Conservation (phyloP, 768 basidiomycete species). For the Russula dissimulans region DNA sequence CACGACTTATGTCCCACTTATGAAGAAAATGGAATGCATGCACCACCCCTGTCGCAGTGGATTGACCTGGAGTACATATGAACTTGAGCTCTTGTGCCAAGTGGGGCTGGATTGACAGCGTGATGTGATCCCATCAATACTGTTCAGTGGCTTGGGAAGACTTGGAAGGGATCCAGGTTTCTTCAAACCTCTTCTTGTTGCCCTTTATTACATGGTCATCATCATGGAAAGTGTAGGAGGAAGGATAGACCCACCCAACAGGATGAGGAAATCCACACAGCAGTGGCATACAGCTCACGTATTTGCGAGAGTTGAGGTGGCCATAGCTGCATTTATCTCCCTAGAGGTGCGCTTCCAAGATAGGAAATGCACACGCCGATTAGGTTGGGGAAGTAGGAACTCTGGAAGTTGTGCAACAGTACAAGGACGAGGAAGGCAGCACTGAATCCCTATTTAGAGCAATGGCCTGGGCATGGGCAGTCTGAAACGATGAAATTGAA, state of each 20-base stretch:
- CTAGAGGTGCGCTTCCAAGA: neutral
- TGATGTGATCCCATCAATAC: slow-evolving; percentile 35
- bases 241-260: slow-evolving; percentile 25
- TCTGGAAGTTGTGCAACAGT: slow-evolving; percentile 31
- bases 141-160: slow-evolving; percentile 27
- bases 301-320: slow-evolving; percentile 33
- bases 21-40: neutral
- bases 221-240: neutral
- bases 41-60: slow-evolving; percentile 35
- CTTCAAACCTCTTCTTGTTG: slow-evolving; percentile 25
- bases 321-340: slow-evolving; percentile 29
- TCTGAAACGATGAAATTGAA: slow-evolving; percentile 37
- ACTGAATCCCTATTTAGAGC: slow-evolving; percentile 25
- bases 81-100: slow-evolving; percentile 23
- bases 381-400: slow-evolving; percentile 33
- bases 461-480: slow-evolving; percentile 26
- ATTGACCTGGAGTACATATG: slow-evolving; percentile 35
- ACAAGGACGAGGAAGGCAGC: slow-evolving; percentile 31
- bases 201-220: slow-evolving; percentile 12
- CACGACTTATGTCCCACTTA: neutral
- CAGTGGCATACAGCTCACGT: slow-evolving; percentile 18
- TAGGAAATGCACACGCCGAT: slow-evolving; percentile 30
- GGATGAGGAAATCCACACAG: slow-evolving; percentile 29
- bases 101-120: slow-evolving; percentile 14
- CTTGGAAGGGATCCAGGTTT: slow-evolving; percentile 28